Base-by-base conservation (phyloP, 1,284 basidiomycete species). In the Phlebopus sp. region DNA sequence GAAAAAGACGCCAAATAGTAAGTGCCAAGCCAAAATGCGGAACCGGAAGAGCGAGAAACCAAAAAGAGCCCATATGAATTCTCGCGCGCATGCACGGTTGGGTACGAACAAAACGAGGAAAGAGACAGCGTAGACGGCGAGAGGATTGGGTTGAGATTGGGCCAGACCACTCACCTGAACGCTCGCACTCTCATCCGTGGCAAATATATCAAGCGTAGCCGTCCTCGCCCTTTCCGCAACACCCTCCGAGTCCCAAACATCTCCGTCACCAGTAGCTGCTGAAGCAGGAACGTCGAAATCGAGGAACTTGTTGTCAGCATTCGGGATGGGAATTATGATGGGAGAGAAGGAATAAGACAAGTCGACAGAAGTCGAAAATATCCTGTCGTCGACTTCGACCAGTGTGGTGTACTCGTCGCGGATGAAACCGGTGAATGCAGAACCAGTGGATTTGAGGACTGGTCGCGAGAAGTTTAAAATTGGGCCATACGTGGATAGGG, bases 371-470 rank as follows among this genome's bases (percentile, higher is more conserved):
- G 93, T 95, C 21, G 87, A 90, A 70, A 96, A 86, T 60, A 95
- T 85, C n/a, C 93, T 81, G 57, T 96, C 92, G 58, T 84, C 67
- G 42, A 92, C 90, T 56, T 88, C 84, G 13, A 65, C 71, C 9
- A 97, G 81, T 1, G 92, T 96, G 25, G 94, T 94, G 70, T 86
- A 92, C 63, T 94, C 90, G 68, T 97, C 94, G 2, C 81, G 77
- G 50, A 88, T 69, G 69, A 95, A 98, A 44, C 79, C 77, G 55
- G 86, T 78, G 64, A 98, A 97, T 0, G 88, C 82, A 0, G 91
- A 93, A 4, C 92, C 95, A 11, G 86, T 84, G 35, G 89, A 86
- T 72, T 98, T 97, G 60, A 97, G 80, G 10, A 97, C 93, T 91
- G 54, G 27, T n/a, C n/a, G n/a, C n/a, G n/a, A n/a, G n/a, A 13